phyloP scores from a whole-genome alignment of 2,329 filamentous ascomycete species.

The Penicillium freii region DNA sequence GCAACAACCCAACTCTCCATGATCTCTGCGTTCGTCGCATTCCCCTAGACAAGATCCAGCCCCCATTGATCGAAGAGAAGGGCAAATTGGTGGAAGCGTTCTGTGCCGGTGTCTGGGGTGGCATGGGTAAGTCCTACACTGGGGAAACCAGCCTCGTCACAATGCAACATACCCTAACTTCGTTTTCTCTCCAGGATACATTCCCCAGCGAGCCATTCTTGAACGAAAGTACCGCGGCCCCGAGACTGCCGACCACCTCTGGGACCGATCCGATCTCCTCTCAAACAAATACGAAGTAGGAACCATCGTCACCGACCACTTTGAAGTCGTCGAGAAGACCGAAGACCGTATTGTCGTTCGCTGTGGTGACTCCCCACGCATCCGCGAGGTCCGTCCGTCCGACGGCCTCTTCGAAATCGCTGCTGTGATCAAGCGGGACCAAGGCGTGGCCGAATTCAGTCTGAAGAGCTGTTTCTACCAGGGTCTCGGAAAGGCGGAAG shows the following conservation, averaged over 20 bases:
- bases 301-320: slow-evolving; percentile 67
- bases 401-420: slow-evolving; percentile 68
- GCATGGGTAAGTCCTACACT: slow-evolving; percentile 52
- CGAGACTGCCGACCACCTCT: slow-evolving; percentile 60
- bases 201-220: slow-evolving; percentile 58
- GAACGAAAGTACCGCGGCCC: slow-evolving; percentile 59
- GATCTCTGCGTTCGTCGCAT: slow-evolving; percentile 65
- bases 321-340: slow-evolving; percentile 67
- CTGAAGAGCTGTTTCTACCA: slow-evolving; percentile 66
- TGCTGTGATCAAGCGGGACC: slow-evolving; percentile 58
- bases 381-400: slow-evolving; percentile 54
- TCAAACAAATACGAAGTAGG: slow-evolving; percentile 60
- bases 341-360: slow-evolving; percentile 60
- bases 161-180: background rate
- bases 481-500: slow-evolving; percentile 47
- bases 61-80: slow-evolving; percentile 62
- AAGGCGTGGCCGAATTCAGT: slow-evolving; percentile 61
- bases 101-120: slow-evolving; percentile 66
- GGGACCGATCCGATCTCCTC: slow-evolving; percentile 56
- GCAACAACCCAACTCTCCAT: slow-evolving; percentile 60
- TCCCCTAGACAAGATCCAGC: slow-evolving; percentile 62
- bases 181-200: slow-evolving; percentile 29
- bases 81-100: slow-evolving; percentile 63
- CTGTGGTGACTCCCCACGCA: slow-evolving; percentile 64
- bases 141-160: background rate